phyloP scores from a whole-genome alignment of 192 early-diverging fungal species.

The Diversispora epigaea region DNA sequence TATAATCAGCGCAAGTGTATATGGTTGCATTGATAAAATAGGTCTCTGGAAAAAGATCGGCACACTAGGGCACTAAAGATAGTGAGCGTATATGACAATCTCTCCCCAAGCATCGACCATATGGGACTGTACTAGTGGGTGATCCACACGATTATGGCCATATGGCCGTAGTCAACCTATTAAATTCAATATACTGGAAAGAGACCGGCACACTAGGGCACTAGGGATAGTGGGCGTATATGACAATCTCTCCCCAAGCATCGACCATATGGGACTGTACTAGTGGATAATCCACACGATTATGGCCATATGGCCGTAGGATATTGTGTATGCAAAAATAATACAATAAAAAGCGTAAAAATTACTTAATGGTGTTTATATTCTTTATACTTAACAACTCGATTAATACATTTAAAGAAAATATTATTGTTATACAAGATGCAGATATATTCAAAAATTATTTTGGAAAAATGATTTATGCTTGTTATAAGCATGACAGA shows the following conservation, averaged over 20 bases:
- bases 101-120: conserved; percentile 20
- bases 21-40: not conserved
- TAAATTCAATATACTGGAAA: conserved; percentile 15
- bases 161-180: not conserved
- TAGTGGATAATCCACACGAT: not conserved
- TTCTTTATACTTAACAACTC: too few relatives aligned
- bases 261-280: too few relatives aligned
- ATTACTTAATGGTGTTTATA: too few relatives aligned
- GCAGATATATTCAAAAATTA: too few relatives aligned
- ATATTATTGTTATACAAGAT: too few relatives aligned
- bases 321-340: too few relatives aligned
- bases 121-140: not conserved
- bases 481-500: too few relatives aligned
- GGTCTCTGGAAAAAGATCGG: not conserved
- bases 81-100: conserved; percentile 14
- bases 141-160: too few relatives aligned
- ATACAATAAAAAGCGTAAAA: too few relatives aligned
- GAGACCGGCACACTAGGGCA: not conserved
- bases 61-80: not conserved
- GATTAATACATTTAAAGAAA: too few relatives aligned
- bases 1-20: not conserved
- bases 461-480: too few relatives aligned
- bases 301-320: not conserved
- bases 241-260: too few relatives aligned
- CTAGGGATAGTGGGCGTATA: conserved; percentile 1